Percentiles rank a stretch among this genome's conserved stretches.
Evolutionary conservation across 331 rosid species (phyloP).

Genomic region (Cydonia oblonga): DNA sequence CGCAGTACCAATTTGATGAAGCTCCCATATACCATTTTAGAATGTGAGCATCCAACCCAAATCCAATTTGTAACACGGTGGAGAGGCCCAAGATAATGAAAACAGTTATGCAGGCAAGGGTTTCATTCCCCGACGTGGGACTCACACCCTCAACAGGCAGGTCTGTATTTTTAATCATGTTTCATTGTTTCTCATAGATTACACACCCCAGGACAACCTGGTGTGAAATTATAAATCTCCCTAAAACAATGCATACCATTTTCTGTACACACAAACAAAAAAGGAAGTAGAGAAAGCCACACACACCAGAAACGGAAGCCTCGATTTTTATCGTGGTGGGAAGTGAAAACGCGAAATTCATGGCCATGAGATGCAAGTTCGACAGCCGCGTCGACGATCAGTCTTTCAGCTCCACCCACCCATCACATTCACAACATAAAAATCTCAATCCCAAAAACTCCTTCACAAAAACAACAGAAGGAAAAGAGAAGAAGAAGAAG

Average conservation of each 20-base stretch:
- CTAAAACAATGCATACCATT: not conserved
- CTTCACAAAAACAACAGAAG: not conserved
- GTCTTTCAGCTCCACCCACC: constrained; percentile 84
- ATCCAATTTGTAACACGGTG: not conserved
- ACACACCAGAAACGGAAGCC: constrained; percentile 56
- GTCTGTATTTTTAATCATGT: too few species aligned
- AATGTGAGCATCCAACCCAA: too few species aligned
- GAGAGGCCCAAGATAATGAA: not conserved
- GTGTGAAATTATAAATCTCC: not conserved
- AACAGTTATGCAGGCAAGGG: not conserved
- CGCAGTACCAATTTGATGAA: not conserved
- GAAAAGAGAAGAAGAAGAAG: not conserved
- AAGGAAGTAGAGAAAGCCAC: not conserved
- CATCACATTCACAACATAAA: not conserved
- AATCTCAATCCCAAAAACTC: not conserved
- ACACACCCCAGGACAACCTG: not conserved
- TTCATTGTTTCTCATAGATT: not conserved
- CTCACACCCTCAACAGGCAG: not conserved
- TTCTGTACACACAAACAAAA: too few species aligned
- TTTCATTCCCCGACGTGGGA: not conserved
- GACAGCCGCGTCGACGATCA: constrained; percentile 87
- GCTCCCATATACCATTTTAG: too few species aligned
- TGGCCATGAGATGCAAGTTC: constrained; percentile 79
- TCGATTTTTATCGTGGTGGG: constrained; percentile 72
- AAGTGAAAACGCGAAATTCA: constrained; percentile 64